Evolutionary conservation across 2,329 filamentous ascomycete genomes (phyloP), one percentile per base, ranked within the genome.

Genomic region (Pezicula neosporulosa): DNA sequence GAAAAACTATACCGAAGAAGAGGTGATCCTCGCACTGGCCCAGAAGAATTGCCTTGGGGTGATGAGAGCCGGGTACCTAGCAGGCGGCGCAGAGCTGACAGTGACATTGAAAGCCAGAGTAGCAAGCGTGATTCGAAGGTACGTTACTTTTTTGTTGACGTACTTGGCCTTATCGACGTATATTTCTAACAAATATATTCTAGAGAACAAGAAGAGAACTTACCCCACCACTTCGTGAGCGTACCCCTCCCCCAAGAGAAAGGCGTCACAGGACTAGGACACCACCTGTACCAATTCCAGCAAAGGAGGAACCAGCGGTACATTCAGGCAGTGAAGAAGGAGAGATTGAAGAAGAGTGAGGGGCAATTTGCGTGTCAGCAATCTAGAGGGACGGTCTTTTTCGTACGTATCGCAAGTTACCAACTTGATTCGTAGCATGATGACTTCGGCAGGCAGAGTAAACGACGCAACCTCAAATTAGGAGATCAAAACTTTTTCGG

Each of bases 261-360:
- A 68, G 66, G 58, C 75, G 74, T 65, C 74, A 76, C 64, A 80
- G 77, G 66, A 78, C 77, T 68, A 85, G 77, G 69, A 80, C 80
- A 46, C 79, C 81, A 39, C 74, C 75, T 42, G 52, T 58, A 24
- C 59, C 68, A 24, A 52, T 63, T 39, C 56, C 58, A 36, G 55
- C 67, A 48, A 74, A 74, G 63, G 74, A 76, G 54, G 76, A 76
- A 47, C 73, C 72, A 57, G 70, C 71, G 5, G 59, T 68, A 35
- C 65, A 66, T 63, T 93, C 89, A 53, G 94, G 94, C 48, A 97
- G 92, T 65, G 94, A 99, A 72, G 94, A 99, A 71, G 94, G 94
- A 48, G 94, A 99, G 74, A 97, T 99, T 62, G 94, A 96, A 71
- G 92, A 97, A 76, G 81, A 84, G 60, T 83, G 73, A 58, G 54